phyloP scores from a whole-genome alignment of 208 protist species.

The Trypanosoma brucei region DNA sequence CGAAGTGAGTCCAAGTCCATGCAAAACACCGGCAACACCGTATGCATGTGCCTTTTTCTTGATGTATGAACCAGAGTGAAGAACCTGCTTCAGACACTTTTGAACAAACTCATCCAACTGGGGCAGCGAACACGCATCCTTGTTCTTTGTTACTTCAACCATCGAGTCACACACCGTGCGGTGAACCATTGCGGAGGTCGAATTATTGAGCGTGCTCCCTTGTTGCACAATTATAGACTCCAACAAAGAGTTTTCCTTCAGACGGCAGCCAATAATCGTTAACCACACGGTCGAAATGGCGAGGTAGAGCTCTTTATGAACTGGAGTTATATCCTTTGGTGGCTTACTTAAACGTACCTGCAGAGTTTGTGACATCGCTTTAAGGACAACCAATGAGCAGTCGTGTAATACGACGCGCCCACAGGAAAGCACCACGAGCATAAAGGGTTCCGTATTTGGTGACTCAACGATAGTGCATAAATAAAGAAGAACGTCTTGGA shows the following conservation, averaged over 20 bases:
- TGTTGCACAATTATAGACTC: conserved; percentile 88
- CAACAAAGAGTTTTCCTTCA: conserved; percentile 75
- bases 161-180: conserved; percentile 85
- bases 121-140: conserved; percentile 48
- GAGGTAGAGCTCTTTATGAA: conserved; percentile 86
- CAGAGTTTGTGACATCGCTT: conserved; percentile 52
- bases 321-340: conserved; percentile 69
- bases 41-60: conserved; percentile 91
- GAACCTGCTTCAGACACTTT: conserved; percentile 86
- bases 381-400: conserved; percentile 44
- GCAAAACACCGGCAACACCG: conserved; percentile 79
- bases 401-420: conserved; percentile 70
- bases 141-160: conserved; percentile 81
- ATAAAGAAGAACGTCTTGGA: conserved; percentile 61
- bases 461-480: conserved; percentile 67
- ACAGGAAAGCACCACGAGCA: conserved; percentile 57
- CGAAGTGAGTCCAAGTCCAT: conserved; percentile 72
- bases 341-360: conserved; percentile 73
- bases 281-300: conserved; percentile 85
- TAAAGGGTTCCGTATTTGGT: conserved; percentile 58
- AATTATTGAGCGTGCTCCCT: conserved; percentile 85
- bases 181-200: conserved; percentile 85
- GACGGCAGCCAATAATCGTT: conserved; percentile 83
- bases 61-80: conserved; percentile 83
- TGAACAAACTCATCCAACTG: conserved; percentile 87